Evolutionary conservation across 2,329 filamentous ascomycete genomes (phyloP), one percentile per base, ranked within the genome.

Genomic region (Hypoxylon sp.): DNA sequence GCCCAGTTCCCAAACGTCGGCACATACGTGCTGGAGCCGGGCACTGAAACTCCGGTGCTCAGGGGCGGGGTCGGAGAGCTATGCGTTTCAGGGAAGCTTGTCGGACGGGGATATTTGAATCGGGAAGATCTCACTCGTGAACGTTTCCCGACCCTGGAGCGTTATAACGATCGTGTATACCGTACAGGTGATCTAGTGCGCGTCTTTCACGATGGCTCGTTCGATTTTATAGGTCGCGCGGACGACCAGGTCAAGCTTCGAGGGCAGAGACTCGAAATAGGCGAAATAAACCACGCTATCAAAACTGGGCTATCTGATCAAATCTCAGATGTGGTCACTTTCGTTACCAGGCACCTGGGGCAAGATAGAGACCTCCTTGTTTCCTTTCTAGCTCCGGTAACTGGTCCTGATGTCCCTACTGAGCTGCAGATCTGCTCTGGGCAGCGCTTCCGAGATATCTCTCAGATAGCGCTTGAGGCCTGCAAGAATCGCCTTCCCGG

Each of bases 171-270:
- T 50, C 77, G 84, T 3, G 79, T 96, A 0, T 97, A 97, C 66
- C 83, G 91, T 5, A 97, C 93, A 0, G 92, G 92, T 0, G 92
- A 97, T 67, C 78, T 97, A 0, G 92, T 96, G 1, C 81, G 92
- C 4, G 78, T 96, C 11, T 73, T 96, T 5, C 79, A 91, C 43
- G 88, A 97, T 67, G 86, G 84, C 1, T 90, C 87, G 31, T 92
- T 96, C 59, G 88, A 93, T 47, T 97, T 97, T 66, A 77, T 95
- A 2, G 92, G 93, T 2, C 83, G 93, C 9, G 88, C 88, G 4
- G 93, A 97, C 66, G 91, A 96, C 46, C 92, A 97, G 70, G 87
- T 96, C 56, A 97, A 97, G 68, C 79, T 97, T 2, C 84, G 93
- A 7, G 92, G 92, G 0, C 92, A 97, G 68, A 80, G 92, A 9